Base-by-base conservation (phyloP, 495 filamentous ascomycete species). In the Talaromyces trachyspermus region DNA sequence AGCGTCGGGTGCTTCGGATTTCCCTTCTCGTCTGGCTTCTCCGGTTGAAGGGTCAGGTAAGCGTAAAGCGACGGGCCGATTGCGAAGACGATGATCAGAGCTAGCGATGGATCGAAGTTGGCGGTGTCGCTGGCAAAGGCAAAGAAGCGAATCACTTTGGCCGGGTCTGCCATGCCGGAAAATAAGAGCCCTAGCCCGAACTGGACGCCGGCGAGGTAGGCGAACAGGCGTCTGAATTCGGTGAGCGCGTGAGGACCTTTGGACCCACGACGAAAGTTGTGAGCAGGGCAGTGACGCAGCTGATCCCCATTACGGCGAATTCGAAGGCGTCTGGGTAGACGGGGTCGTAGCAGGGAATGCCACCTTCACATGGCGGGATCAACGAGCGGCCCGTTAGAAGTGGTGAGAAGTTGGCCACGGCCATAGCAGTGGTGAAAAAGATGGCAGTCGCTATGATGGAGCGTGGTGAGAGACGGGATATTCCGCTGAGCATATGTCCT, bases 401-500 rank as follows among this genome's bases (percentile, higher is more conserved):
- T 12, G 37, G 40, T 4, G 49, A 42, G 22, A 77, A 51, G 18
- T 72, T 71, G 23, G 76, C 72, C 1, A 76, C 78, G 22, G 76
- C 29, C 3, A 78, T 41, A 14, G 74, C 77, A 0, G 68, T 57
- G 1, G 65, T 64, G 59, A 79, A 81, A 65, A 82, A 81, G n/a
- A 68, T 60, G 5, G 60, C 65, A 0, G 76, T 76, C 27, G 78
- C 72, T 38, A 74, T 68, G 8, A 78, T 39, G 7, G 76, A 79
- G 33, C 77, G 72, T 15, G 62, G 52, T 3, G 70, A 76, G 12
- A 76, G 60, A 24, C 74, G 73, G 0, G 77, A 70, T 4, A 81
- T 47, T 0, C 78, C 78, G 49, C 76, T 79, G 26, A 82, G 70
- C 68, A 82, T 79, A 54, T 82, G 78, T 24, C 78, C 78, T 2